Percentiles rank a stretch among this genome's conserved stretches.
These are phyloP conservation scores for Yamadazyma blattariae DNA, from an alignment of 1,139 yeast genomes.

Conservation along the genomic window DNA sequence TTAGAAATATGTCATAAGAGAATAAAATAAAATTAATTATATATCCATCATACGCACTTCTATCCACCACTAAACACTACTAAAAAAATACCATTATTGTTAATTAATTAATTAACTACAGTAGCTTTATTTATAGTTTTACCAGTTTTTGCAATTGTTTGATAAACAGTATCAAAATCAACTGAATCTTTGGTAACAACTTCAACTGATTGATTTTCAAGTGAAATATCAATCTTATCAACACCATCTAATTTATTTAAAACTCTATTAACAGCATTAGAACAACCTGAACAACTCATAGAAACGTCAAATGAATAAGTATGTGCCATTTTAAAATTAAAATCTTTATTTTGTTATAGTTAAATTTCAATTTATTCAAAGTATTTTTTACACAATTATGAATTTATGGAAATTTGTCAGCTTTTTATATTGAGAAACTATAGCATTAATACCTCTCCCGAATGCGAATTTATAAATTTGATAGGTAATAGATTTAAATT, in stretches of 20 bases:
- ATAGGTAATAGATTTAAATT: too few species aligned
- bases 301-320: slow-evolving; percentile 74
- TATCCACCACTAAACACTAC: not conserved
- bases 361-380: too few species aligned
- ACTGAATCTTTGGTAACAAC: slow-evolving; percentile 58
- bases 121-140: slow-evolving; percentile 72
- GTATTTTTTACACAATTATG: too few species aligned
- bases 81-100: too few species aligned
- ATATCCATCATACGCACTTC: too few species aligned
- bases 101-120: slow-evolving; percentile 7
- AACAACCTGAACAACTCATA: slow-evolving; percentile 87
- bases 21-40: too few species aligned
- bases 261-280: slow-evolving; percentile 81
- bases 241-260: slow-evolving; percentile 75
- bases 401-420: not conserved
- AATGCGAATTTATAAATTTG: too few species aligned
- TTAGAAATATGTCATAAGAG: slow-evolving; percentile 17
- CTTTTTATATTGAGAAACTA: slow-evolving; percentile 1
- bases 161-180: slow-evolving; percentile 73
- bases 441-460: slow-evolving; percentile 2
- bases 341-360: not conserved
- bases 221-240: slow-evolving; percentile 64
- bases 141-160: slow-evolving; percentile 86
- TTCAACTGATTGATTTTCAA: slow-evolving; percentile 79
- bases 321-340: slow-evolving; percentile 7